Evolutionary conservation across 257 asterid species (phyloP).

Genomic region (Petunia axillaris): DNA sequence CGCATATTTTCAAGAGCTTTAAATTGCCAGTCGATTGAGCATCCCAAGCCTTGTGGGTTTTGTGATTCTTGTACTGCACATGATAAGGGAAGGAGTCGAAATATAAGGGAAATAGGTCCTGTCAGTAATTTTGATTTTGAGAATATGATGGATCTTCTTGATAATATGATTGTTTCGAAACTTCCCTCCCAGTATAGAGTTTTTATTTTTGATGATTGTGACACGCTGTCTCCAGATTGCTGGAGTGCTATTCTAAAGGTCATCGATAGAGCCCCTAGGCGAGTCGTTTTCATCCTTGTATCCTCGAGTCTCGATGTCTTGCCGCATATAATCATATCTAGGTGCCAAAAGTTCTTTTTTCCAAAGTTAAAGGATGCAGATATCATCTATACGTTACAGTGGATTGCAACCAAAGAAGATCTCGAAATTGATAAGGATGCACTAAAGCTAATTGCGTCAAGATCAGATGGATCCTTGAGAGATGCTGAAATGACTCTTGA

Average conservation of each 20-base stretch:
- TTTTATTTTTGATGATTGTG: slow-evolving; percentile 83
- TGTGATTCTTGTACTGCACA: slow-evolving; percentile 71
- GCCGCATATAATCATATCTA: slow-evolving; percentile 79
- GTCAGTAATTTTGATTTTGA: slow-evolving; percentile 63
- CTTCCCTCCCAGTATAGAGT: slow-evolving; percentile 61
- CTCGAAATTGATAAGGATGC: slow-evolving; percentile 80
- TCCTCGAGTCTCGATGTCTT: slow-evolving; percentile 77
- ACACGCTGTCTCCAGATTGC: slow-evolving; percentile 59
- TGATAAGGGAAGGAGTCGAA: slow-evolving; percentile 59
- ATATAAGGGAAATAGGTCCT: slow-evolving; percentile 74
- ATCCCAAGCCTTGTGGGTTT: slow-evolving; percentile 76
- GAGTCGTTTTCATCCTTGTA: slow-evolving; percentile 70
- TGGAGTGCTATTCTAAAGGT: slow-evolving; percentile 81
- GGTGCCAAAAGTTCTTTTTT: slow-evolving; percentile 91
- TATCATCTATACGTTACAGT: slow-evolving; percentile 66
- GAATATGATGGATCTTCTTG: slow-evolving; percentile 58
- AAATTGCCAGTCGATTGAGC: slow-evolving; percentile 72
- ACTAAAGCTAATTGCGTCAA: slow-evolving; percentile 81
- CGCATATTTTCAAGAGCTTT: slow-evolving; percentile 81
- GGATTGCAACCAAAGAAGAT: slow-evolving; percentile 79
- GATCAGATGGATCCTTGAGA: slow-evolving; percentile 85
- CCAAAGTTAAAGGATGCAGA: slow-evolving; percentile 89
- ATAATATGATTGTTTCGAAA: slow-evolving; percentile 46
- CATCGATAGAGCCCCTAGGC: slow-evolving; percentile 74
- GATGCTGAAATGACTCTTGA: slow-evolving; percentile 98